A percentile compares a stretch with the other conserved stretches of the same genome.
Conservation (phyloP, 2,329 filamentous ascomycete species). For the Geoglossum cookeanum region DNA sequence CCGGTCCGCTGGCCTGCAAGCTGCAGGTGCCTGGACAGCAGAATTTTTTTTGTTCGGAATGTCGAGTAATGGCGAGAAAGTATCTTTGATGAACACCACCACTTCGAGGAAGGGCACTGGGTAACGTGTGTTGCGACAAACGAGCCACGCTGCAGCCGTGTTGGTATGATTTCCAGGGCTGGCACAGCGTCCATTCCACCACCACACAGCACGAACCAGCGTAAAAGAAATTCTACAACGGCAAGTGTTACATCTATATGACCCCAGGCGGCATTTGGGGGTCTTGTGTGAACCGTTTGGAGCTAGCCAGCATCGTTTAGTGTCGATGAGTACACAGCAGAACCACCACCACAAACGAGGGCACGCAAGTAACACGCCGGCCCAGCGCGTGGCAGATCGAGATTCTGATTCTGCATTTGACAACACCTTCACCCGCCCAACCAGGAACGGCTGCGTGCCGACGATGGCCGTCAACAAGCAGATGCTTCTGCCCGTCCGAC, state of each 20-base stretch:
- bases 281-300: not conserved
- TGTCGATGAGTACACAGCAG: not conserved
- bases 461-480: not conserved
- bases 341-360: not conserved
- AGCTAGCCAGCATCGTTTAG: not conserved
- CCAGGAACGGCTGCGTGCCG: not conserved
- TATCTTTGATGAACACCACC: not conserved
- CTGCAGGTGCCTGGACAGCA: slow-evolving; percentile 1
- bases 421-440: not conserved
- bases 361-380: not conserved
- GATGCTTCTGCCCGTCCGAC: not conserved
- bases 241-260: not conserved
- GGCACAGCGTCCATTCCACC: not conserved
- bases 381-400: slow-evolving; percentile 2
- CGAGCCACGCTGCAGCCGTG: not conserved
- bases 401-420: not conserved
- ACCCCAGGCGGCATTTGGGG: not conserved
- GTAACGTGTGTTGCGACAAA: not conserved
- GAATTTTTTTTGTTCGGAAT: not conserved
- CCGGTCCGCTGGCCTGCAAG: not conserved
- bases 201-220: not conserved
- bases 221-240: slow-evolving; percentile 1
- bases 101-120: not conserved
- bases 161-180: not conserved
- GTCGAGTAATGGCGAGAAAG: not conserved